Conservation (phyloP, 495 filamentous ascomycete genomes). For the Xylaria palmicola region DNA sequence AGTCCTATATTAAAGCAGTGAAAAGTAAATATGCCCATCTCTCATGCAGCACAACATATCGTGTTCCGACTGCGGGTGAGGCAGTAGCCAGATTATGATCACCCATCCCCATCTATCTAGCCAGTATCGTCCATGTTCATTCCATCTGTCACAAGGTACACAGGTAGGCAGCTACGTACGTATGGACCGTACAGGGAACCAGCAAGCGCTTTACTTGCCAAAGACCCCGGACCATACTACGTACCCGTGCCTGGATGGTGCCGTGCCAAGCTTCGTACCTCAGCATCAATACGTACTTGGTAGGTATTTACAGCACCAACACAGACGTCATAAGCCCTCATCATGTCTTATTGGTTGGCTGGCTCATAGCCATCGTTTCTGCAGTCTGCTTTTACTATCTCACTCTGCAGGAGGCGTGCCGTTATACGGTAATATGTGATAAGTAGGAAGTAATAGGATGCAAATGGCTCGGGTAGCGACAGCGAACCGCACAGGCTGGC, state of each 20-base stretch:
- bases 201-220: background rate
- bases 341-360: background rate
- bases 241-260: background rate
- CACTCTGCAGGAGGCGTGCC: background rate
- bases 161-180: background rate
- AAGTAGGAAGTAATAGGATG: background rate
- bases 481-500: background rate
- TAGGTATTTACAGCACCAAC: background rate
- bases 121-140: background rate
- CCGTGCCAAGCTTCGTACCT: background rate
- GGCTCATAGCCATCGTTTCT: background rate
- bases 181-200: background rate
- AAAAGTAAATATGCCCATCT: background rate
- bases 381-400: background rate
- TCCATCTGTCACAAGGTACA: background rate
- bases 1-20: background rate
- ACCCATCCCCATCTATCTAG: background rate
- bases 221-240: background rate
- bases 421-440: background rate
- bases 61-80: slow-evolving; percentile 23
- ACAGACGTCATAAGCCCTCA: slow-evolving; percentile 4
- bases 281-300: background rate
- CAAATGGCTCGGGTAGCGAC: background rate
- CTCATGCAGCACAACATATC: slow-evolving; percentile 23
- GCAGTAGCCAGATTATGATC: background rate